Evolutionary conservation across 2,329 filamentous ascomycete genomes (phyloP).

Genomic region (Botrytis hyacinthi): DNA sequence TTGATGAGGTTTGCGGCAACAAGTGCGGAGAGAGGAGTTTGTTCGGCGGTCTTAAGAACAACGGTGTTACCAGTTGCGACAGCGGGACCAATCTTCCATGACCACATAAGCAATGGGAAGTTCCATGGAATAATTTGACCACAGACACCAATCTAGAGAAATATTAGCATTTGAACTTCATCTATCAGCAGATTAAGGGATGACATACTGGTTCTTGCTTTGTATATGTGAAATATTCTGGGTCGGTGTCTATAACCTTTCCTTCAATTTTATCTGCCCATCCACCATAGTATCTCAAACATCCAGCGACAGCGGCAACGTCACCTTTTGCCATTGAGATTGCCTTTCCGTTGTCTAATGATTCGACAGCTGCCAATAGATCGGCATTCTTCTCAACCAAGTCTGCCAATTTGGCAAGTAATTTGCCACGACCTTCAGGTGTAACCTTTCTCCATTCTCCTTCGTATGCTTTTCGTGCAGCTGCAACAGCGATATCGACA

Average conservation of each 20-base stretch:
- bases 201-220: conserved; percentile 60
- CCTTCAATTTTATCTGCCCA: conserved; percentile 72
- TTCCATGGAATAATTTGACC: conserved; percentile 75
- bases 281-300: conserved; percentile 78
- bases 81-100: conserved; percentile 65
- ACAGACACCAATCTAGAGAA: conserved; percentile 56
- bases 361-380: conserved; percentile 76
- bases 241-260: conserved; percentile 64
- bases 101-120: conserved; percentile 64
- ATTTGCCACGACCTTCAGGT: conserved; percentile 67
- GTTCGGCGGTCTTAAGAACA: conserved; percentile 60
- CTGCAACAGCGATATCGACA: conserved; percentile 74
- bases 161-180: background rate
- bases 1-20: conserved; percentile 54
- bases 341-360: conserved; percentile 85
- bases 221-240: conserved; percentile 66
- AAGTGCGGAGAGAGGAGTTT: conserved; percentile 59
- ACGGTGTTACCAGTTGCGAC: conserved; percentile 59
- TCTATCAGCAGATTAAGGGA: background rate
- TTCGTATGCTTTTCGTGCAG: conserved; percentile 83
- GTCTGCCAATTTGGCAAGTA: conserved; percentile 75
- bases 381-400: conserved; percentile 76
- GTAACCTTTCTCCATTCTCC: conserved; percentile 66
- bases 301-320: conserved; percentile 63
- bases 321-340: conserved; percentile 75